These are phyloP conservation scores for Cenchrus purpureus DNA, from an alignment of 176 grass and related monocot genomes.

Conservation along the genomic window DNA sequence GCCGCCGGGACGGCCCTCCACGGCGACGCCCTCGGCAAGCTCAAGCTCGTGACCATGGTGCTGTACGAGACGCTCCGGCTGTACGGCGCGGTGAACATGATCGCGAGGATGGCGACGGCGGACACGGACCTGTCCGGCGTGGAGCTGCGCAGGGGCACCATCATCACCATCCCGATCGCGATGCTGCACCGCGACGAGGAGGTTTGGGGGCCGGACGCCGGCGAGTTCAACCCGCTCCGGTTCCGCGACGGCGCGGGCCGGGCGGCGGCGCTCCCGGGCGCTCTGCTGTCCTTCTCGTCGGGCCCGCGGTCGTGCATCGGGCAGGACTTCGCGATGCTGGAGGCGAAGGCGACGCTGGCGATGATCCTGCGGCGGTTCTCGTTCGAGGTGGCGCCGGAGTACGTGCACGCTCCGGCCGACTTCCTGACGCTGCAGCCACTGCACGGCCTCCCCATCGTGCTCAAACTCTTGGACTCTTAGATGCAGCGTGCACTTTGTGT, in stretches of 20 bases:
- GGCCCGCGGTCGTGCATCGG: slow-evolving; percentile 59
- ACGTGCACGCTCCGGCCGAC: slow-evolving; percentile 54
- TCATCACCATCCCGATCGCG: too few relatives aligned
- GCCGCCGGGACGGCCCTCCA: background rate
- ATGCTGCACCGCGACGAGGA: background rate
- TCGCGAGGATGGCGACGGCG: background rate
- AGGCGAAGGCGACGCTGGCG: slow-evolving; percentile 44
- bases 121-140: slow-evolving; percentile 35
- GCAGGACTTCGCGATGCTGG: slow-evolving; percentile 65
- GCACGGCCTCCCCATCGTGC: slow-evolving; percentile 41
- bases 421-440: slow-evolving; percentile 35
- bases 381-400: slow-evolving; percentile 50
- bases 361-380: slow-evolving; percentile 50
- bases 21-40: slow-evolving; percentile 51
- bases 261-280: slow-evolving; percentile 39
- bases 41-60: slow-evolving; percentile 55
- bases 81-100: slow-evolving; percentile 25
- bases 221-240: slow-evolving; percentile 27
- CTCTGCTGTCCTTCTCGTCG: slow-evolving; percentile 46
- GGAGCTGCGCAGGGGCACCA: too few relatives aligned
- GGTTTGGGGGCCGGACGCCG: background rate
- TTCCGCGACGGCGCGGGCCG: slow-evolving; percentile 41
- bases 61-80: slow-evolving; percentile 49
- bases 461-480: slow-evolving; percentile 40
- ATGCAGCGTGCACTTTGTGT: background rate